A percentile compares a stretch with the other conserved stretches of the same genome.
These are phyloP conservation scores for Teratosphaeria epicoccoides DNA, from an alignment of 2,329 filamentous ascomycete genomes.

Conservation along the genomic window DNA sequence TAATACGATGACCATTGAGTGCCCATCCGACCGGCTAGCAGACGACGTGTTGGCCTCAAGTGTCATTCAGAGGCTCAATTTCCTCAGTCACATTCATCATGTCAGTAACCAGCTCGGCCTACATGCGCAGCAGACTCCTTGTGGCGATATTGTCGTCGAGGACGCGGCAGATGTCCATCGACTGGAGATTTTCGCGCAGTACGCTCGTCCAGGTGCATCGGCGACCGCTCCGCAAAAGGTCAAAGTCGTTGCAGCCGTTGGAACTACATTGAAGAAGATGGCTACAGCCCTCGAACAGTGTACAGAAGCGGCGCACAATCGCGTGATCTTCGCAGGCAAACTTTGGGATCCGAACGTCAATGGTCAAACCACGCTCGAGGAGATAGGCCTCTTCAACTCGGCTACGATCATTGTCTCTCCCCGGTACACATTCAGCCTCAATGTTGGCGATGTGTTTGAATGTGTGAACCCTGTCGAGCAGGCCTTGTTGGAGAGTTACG, in stretches of 20 bases:
- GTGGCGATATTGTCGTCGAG: not conserved
- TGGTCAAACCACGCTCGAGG: conserved; percentile 9
- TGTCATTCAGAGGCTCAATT: not conserved
- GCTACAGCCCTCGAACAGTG: conserved; percentile 10
- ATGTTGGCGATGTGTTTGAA: conserved; percentile 18
- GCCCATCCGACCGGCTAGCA: not conserved
- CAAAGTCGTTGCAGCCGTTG: conserved; percentile 7
- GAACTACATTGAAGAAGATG: conserved; percentile 14
- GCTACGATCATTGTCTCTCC: conserved; percentile 19
- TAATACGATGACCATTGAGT: not conserved
- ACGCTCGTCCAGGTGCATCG: not conserved
- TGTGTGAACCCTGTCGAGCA: conserved; percentile 51
- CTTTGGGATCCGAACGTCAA: conserved; percentile 9
- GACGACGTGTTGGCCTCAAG: not conserved
- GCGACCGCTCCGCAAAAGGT: not conserved
- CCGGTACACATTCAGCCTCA: conserved; percentile 13
- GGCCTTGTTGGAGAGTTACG: conserved; percentile 71
- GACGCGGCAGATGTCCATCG: not conserved
- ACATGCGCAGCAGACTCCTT: not conserved
- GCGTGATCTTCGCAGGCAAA: conserved; percentile 17
- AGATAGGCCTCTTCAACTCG: conserved; percentile 12
- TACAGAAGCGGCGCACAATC: conserved; percentile 15
- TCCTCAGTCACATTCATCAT: not conserved
- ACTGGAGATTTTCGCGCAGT: not conserved
- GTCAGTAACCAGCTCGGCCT: not conserved